Evolutionary conservation across 1,139 yeast species (phyloP), one percentile per base, ranked within the genome.

Genomic region (Lodderomyces orthopsilosis): DNA sequence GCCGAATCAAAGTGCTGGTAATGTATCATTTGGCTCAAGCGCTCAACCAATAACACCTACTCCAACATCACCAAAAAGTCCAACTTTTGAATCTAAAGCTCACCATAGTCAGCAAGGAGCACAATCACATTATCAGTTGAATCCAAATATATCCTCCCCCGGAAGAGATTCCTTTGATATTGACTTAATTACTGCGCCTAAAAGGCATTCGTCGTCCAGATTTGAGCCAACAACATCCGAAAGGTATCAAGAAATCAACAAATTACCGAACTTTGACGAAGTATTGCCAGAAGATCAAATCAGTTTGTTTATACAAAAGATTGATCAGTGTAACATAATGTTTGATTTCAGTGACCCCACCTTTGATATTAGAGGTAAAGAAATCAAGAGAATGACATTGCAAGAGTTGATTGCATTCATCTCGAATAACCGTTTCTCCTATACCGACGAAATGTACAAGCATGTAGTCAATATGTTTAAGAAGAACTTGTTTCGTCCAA

Each of bases 301-400:
- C 41, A 85, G 85, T 30, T 75, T 93, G 52, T 93, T 93, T 58
- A 68, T 91, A 44, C 86, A 85, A 55, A 93, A 93, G 59, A 83
- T 91, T 45, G 96, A 90, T 57, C 98, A 94, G 66, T 93, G 98
- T 71, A 89, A 88, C 62, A 82, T 90, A 35, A 81, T 93, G 72
- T 93, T 93, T 69, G 97, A 93, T 67, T 93, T 93, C 61, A 80
- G 82, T 58, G 98, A 93, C 63, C 96, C 98, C 6, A 85, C 96
- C 10, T 82, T 83, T 47, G 98, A 93, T 63, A 81, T 90, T 44
- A 81, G 87, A 55, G 97, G 98, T 42, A 93, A 93, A 62, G 98
- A 93, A 61, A 79, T 91, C 57, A 93, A 93, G 65, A 74, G 95
- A 49, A 74, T 81, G 44, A 89, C 97, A 1, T 72, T 94, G 45